Conservation (phyloP, 176 grass and related monocot species). For the Oryza nivara region DNA sequence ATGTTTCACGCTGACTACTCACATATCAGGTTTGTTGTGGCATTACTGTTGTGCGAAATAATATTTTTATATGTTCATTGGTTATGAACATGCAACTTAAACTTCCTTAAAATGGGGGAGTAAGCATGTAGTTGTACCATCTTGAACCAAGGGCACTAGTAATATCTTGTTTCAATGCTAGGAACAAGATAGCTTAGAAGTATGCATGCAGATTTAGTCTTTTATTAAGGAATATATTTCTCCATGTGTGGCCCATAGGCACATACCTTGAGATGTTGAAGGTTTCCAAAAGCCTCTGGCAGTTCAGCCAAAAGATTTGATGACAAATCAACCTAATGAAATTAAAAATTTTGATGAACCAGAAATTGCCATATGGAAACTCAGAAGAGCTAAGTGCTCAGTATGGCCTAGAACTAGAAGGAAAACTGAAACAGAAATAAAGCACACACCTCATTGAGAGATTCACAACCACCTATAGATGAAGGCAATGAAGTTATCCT, state of each 20-base stretch:
- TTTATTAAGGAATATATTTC: conserved; percentile 2
- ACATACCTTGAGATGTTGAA: conserved; percentile 78
- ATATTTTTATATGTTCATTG: neutral
- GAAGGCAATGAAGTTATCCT: conserved; percentile 81
- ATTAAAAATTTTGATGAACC: conserved; percentile 13
- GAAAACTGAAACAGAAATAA: conserved; percentile 9
- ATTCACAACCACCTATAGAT: conserved; percentile 80
- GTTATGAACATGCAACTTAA: conserved; percentile 3
- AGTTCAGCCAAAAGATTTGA: conserved; percentile 81
- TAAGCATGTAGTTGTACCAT: conserved; percentile 29
- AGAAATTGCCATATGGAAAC: conserved; percentile 14
- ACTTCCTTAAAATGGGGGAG: conserved; percentile 2
- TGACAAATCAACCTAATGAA: conserved; percentile 78
- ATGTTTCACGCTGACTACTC: neutral
- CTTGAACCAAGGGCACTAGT: neutral
- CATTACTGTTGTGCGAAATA: neutral
- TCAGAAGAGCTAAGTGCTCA: conserved; percentile 21
- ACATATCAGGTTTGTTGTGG: neutral
- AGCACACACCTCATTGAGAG: conserved; percentile 67
- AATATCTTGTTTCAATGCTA: conserved; percentile 6
- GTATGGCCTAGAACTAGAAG: conserved; percentile 1
- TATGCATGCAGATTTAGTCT: neutral
- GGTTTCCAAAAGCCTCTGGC: conserved; percentile 71
- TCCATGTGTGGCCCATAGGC: conserved; percentile 35
- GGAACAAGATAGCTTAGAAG: neutral